These are phyloP conservation scores for Amaranthus cruentus DNA, from an alignment of 148 eudicot species.

Conservation along the genomic window DNA sequence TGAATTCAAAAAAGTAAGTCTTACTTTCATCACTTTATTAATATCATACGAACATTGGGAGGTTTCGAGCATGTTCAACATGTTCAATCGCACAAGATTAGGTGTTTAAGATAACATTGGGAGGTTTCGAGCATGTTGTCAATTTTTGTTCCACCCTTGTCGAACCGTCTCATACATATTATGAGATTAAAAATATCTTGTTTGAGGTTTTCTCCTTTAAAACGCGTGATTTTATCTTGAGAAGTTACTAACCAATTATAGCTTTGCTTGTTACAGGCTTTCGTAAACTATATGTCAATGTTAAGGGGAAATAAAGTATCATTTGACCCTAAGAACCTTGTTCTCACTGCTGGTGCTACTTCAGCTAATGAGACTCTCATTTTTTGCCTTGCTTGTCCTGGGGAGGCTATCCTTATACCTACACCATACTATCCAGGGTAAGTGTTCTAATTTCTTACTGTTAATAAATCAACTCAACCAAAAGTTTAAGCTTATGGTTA, in stretches of 20 bases:
- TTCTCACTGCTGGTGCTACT: constrained; percentile 80
- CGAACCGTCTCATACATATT: too few species aligned
- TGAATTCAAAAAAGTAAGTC: constrained; percentile 56
- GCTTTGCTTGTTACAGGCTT: constrained; percentile 45
- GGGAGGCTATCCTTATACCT: constrained; percentile 77
- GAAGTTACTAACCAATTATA: constrained; percentile 3
- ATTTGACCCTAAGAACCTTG: constrained; percentile 59
- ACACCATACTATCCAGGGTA: constrained; percentile 85
- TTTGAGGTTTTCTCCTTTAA: too few species aligned
- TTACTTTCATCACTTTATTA: too few species aligned
- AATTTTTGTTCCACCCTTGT: too few species aligned
- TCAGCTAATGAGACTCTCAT: constrained; percentile 76
- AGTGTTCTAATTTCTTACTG: neutral
- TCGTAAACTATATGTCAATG: constrained; percentile 62
- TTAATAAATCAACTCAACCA: too few species aligned
- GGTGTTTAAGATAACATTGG: too few species aligned
- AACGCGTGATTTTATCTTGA: too few species aligned
- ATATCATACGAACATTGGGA: too few species aligned
- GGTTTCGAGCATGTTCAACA: too few species aligned
- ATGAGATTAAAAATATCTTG: neutral
- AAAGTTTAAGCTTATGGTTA: too few species aligned
- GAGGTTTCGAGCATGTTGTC: too few species aligned
- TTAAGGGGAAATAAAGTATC: constrained; percentile 53
- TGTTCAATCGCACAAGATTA: too few species aligned
- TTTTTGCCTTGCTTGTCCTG: constrained; percentile 70